phyloP scores from a whole-genome alignment of 768 basidiomycete species.

The Agrocybe pediades region DNA sequence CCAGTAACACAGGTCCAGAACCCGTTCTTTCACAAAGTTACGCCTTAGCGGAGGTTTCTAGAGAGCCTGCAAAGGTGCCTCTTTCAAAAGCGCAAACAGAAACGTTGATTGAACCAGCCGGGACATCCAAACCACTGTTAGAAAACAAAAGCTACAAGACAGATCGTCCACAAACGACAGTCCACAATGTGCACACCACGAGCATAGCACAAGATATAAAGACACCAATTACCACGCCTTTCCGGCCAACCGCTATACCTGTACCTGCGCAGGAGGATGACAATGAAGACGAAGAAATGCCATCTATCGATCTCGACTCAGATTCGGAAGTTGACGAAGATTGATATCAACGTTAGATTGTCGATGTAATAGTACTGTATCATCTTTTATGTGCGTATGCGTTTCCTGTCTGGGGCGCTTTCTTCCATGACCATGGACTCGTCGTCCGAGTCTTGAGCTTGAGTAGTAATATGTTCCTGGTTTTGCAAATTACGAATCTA shows the following conservation, averaged over 20 bases:
- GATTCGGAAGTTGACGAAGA: conserved; percentile 66
- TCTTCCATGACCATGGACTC: conserved; percentile 28
- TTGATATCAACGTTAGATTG: background rate
- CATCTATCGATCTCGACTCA: conserved; percentile 74
- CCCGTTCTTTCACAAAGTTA: background rate
- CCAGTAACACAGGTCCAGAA: background rate
- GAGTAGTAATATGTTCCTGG: conserved; percentile 8
- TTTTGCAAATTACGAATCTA: conserved; percentile 22
- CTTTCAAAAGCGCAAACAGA: too few species aligned
- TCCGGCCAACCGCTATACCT: background rate
- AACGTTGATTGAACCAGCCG: too few species aligned
- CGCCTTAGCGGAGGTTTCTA: too few species aligned
- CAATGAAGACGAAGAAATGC: conserved; percentile 77
- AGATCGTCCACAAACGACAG: too few species aligned
- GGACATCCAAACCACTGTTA: too few species aligned
- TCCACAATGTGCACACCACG: background rate
- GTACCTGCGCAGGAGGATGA: conserved; percentile 25
- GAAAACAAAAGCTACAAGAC: too few species aligned
- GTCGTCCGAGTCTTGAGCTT: conserved; percentile 38
- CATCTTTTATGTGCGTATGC: conserved; percentile 16
- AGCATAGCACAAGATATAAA: background rate
- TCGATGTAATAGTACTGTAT: background rate
- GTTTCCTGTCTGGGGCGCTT: conserved; percentile 23
- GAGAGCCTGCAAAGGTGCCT: too few species aligned
- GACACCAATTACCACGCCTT: background rate